Evolutionary conservation across 148 eudicot genomes (phyloP).

Genomic region (Vaccinium myrtillus): DNA sequence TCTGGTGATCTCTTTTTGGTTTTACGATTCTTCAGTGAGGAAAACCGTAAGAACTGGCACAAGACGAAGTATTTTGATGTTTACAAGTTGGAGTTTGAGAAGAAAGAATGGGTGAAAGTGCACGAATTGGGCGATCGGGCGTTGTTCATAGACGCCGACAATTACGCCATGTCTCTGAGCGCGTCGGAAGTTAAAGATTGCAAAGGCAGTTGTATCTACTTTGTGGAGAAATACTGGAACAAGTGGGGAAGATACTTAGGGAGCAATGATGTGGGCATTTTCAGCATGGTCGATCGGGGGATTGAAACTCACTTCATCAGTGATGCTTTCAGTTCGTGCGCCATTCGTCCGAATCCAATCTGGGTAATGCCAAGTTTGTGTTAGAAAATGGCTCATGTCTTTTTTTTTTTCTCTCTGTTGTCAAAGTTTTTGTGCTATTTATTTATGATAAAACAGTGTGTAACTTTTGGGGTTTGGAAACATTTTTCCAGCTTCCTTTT

Average conservation of each 20-base stretch:
- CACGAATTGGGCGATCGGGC: conserved; percentile 17
- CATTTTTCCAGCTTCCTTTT: background rate
- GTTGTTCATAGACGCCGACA: conserved; percentile 17
- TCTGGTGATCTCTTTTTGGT: conserved; percentile 18
- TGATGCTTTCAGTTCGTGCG: background rate
- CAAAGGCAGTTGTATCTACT: conserved; percentile 20
- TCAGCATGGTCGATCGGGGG: background rate
- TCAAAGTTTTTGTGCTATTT: background rate
- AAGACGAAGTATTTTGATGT: background rate
- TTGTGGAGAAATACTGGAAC: conserved; percentile 21
- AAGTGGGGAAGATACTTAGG: conserved; percentile 11
- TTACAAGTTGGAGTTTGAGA: conserved; percentile 16
- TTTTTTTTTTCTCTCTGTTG: background rate
- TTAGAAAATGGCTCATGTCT: background rate
- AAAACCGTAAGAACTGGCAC: background rate
- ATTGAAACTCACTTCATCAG: conserved; percentile 10
- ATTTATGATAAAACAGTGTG: background rate
- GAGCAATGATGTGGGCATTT: conserved; percentile 17
- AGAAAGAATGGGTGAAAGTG: conserved; percentile 14
- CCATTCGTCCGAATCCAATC: conserved; percentile 9
- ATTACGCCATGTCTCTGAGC: conserved; percentile 14
- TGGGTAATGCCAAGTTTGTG: conserved; percentile 25
- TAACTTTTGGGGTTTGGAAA: background rate
- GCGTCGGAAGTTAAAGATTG: conserved; percentile 14
- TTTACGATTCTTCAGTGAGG: background rate